These are phyloP conservation scores for Lolium multiflorum DNA, from an alignment of 176 grass and related monocot genomes.

Conservation along the genomic window DNA sequence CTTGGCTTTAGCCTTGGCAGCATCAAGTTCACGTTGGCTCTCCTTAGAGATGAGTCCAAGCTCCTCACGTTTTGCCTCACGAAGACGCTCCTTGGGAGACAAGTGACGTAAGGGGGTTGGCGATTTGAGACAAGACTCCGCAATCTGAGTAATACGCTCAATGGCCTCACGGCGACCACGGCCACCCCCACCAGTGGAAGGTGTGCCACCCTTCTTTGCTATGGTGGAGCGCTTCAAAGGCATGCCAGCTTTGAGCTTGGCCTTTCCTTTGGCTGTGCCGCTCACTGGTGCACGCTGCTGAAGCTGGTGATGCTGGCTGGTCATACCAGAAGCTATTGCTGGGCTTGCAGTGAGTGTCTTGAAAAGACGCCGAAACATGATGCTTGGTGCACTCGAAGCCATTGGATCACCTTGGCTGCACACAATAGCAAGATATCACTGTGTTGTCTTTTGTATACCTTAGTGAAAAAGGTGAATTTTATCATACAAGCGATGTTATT, in stretches of 20 bases:
- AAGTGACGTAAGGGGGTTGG: constrained; percentile 67
- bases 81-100: constrained; percentile 61
- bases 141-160: constrained; percentile 65
- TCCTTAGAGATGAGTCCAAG: constrained; percentile 26
- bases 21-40: not conserved
- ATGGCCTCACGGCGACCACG: constrained; percentile 57
- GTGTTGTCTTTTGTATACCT: not conserved
- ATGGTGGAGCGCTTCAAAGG: constrained; percentile 63
- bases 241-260: constrained; percentile 69
- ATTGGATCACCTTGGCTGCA: constrained; percentile 29
- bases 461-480: not conserved
- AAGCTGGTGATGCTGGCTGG: constrained; percentile 50
- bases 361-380: constrained; percentile 39
- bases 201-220: constrained; percentile 52
- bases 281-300: constrained; percentile 59
- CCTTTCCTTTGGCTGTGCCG: constrained; percentile 86
- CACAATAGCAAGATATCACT: not conserved
- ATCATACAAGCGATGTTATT: not conserved
- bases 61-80: constrained; percentile 46
- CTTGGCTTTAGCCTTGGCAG: not conserved
- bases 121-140: constrained; percentile 72
- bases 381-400: constrained; percentile 26
- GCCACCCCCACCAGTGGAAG: constrained; percentile 42
- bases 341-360: constrained; percentile 40
- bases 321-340: constrained; percentile 12